These are phyloP conservation scores for Neurospora sp. DNA, from an alignment of 2,329 filamentous ascomycete genomes.

Conservation along the genomic window DNA sequence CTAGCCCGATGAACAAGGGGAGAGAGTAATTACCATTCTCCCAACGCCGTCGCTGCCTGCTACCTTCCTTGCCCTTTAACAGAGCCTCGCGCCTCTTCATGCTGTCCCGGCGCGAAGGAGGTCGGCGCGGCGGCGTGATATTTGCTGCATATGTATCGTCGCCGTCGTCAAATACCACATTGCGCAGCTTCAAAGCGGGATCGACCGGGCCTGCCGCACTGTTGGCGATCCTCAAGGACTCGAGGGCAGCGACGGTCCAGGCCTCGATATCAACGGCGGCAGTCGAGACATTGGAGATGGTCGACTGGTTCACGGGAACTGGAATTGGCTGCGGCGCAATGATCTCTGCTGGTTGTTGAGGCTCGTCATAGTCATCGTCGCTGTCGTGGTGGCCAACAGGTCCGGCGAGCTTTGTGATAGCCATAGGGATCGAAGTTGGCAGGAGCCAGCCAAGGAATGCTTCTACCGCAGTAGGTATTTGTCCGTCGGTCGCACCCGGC, in stretches of 20 bases:
- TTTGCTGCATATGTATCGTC: constrained; percentile 11
- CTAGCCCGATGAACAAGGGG: neutral
- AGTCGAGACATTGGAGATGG: constrained; percentile 17
- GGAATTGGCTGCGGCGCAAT: constrained; percentile 1
- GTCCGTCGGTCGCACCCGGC: neutral
- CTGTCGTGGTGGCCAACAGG: constrained; percentile 1
- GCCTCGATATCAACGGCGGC: constrained; percentile 50
- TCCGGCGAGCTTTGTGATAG: constrained; percentile 10
- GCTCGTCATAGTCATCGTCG: constrained; percentile 1
- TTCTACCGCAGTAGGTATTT: neutral
- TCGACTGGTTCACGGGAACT: constrained; percentile 11
- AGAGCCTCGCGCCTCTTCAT: constrained; percentile 58
- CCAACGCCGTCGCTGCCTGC: constrained; percentile 76
- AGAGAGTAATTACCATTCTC: constrained; percentile 65
- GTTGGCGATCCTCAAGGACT: constrained; percentile 44
- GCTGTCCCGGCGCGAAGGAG: constrained; percentile 42
- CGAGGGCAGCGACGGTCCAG: constrained; percentile 52
- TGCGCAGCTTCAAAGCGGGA: constrained; percentile 16
- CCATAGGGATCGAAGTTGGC: constrained; percentile 8
- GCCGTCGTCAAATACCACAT: constrained; percentile 13
- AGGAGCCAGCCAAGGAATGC: neutral
- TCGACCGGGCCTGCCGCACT: constrained; percentile 24
- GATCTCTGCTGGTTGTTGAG: neutral
- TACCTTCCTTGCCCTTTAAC: constrained; percentile 85
- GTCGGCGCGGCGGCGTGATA: constrained; percentile 30